Conservation (phyloP, 306 rosid genomes). For the Luffa aegyptiaca region DNA sequence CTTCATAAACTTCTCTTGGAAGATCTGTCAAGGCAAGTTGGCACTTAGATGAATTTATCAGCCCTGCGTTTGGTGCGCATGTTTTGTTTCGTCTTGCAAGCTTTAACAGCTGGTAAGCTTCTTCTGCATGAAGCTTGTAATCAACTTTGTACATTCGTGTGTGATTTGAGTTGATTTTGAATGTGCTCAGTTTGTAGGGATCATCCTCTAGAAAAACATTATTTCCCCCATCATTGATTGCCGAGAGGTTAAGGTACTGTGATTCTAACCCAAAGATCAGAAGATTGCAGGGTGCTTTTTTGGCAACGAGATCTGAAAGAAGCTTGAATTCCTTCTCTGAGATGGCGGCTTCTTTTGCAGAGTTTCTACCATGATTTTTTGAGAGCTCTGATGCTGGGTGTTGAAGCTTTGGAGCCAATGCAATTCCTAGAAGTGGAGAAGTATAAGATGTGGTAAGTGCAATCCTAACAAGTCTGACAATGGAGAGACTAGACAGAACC, state of each 20-base stretch:
- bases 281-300: slow-evolving; percentile 72
- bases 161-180: slow-evolving; percentile 30
- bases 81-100: slow-evolving; percentile 49
- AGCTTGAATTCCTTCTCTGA: slow-evolving; percentile 56
- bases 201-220: slow-evolving; percentile 69
- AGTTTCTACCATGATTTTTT: slow-evolving; percentile 9
- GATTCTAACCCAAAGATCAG: slow-evolving; percentile 72
- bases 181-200: slow-evolving; percentile 22
- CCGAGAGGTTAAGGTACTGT: slow-evolving; percentile 54
- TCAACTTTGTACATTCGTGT: slow-evolving; percentile 45
- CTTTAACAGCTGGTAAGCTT: slow-evolving; percentile 56
- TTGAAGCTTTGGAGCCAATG: slow-evolving; percentile 22
- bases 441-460: slow-evolving; percentile 34
- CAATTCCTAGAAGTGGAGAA: slow-evolving; percentile 18
- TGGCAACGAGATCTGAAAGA: slow-evolving; percentile 43
- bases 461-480: slow-evolving; percentile 55
- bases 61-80: slow-evolving; percentile 38
- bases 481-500: slow-evolving; percentile 49
- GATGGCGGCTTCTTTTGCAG: slow-evolving; percentile 23
- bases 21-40: slow-evolving; percentile 57
- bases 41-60: slow-evolving; percentile 55
- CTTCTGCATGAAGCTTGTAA: slow-evolving; percentile 45
- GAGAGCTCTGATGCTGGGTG: slow-evolving; percentile 21
- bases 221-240: slow-evolving; percentile 55
- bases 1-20: slow-evolving; percentile 57